Conservation (phyloP, 2,329 filamentous ascomycete species). For the Colletotrichum caudatum region DNA sequence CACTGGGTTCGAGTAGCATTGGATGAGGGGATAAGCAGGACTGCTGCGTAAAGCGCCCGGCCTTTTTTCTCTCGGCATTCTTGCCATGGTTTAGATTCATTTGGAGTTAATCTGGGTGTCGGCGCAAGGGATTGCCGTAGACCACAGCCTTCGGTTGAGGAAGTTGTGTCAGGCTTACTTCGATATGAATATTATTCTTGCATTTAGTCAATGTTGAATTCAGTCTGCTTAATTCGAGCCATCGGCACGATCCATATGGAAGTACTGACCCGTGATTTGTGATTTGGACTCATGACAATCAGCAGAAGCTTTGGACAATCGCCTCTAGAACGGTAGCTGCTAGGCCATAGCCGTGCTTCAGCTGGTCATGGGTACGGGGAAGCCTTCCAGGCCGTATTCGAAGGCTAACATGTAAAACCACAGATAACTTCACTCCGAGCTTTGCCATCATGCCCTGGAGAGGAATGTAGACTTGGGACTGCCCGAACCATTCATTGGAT, state of each 20-base stretch:
- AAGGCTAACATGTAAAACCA: no score
- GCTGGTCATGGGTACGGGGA: not conserved
- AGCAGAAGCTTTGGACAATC: not conserved
- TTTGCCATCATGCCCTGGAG: not conserved
- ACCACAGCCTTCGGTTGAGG: not conserved
- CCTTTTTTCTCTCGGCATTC: not conserved
- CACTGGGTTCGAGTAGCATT: not conserved
- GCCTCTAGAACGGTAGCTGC: not conserved
- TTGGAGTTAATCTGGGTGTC: constrained; percentile 1
- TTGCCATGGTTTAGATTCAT: constrained; percentile 9
- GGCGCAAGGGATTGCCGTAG: constrained; percentile 5
- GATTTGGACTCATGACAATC: no score
- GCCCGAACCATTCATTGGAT: not conserved
- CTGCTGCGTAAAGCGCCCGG: not conserved
- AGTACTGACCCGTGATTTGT: not conserved
- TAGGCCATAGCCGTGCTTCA: not conserved
- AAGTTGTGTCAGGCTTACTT: not conserved
- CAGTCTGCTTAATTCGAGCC: not conserved
- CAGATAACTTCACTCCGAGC: not conserved
- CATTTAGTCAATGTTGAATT: not conserved
- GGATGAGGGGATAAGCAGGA: not conserved
- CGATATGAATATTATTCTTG: not conserved
- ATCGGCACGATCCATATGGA: not conserved
- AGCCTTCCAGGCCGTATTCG: no score
- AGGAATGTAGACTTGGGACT: not conserved